Evolutionary conservation across 805 yeast species (phyloP), one percentile per base, ranked within the genome.

Genomic region (Clavispora santaluciae): DNA sequence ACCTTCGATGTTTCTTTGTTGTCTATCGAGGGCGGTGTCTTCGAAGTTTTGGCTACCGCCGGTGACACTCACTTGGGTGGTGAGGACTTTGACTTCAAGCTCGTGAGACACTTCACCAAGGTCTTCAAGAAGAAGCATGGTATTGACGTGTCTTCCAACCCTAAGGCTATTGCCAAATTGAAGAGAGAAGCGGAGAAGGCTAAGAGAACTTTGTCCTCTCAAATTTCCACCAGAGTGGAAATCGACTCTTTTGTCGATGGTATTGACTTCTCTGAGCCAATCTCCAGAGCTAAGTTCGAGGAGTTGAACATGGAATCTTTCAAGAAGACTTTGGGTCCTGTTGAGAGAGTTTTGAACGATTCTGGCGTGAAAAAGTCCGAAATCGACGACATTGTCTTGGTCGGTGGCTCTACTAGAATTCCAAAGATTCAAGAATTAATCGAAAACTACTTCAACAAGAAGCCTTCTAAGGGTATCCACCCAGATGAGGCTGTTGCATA

Each of bases 401-500:
- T 51, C 15, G 55, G 55, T 43, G 55, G 55, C 21, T 51, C 55
- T 26, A 51, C 55, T 17, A 49, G 55, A 44, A 51, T 51, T 40
- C 55, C 55, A 22, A 51, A 51, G 51, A 47, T 51, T 16, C 55
- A 51, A 39, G 46, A 48, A 20, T 47, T 51, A 51, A 49, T 51
- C 18, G 55, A 51, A 40, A 42, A 40, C 36, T 51, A 41, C 39
- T 51, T 51, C 30, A 52, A 51, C 38, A 51, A 51, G 46, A 51
- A 51, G 54, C 52, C 49, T 12, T 51, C 55, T 12, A 51, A 51
- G 54, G 54, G 55, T 45, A 51, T 51, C 35, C 45, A 70, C 60
- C 75, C 75, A 21, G 75, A 70, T 51, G 75, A 70, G 57, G 75
- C 75, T 50, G 75, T 70, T 48, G 75, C 75, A 23, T 70, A 68